Base-by-base conservation (phyloP, 306 rosid species). In the Ziziphus jujuba region DNA sequence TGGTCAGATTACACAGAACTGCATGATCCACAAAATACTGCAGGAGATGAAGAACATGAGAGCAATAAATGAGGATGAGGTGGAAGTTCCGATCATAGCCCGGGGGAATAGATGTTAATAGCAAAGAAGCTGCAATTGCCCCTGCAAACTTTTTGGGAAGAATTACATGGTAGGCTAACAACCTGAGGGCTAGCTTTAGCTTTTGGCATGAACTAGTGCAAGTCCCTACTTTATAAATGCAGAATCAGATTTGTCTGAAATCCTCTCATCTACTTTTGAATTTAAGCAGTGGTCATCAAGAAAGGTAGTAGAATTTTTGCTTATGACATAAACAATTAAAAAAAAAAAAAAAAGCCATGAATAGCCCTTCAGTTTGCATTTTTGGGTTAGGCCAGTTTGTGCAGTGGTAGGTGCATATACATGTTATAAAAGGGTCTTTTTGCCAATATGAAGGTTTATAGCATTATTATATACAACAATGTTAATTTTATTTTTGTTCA, bases 21-120 rank as follows among this genome's bases (percentile, higher is more conserved):
- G 28, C 7, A 10, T 62, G 7, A 54, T 77, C 56, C 54, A 66
- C 28, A 71, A 72, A 56, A 25, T 67, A 1, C 22, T 61, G 23
- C 74, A 61, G 74, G 82, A 72, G 55, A 43, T 72, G 56, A 38
- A 70, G 58, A 48, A 23, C 33, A 76, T 72, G 22, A 40, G 7
- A 31, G 21, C 68, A 34, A 55, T 23, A 22, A 47, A 72, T 22
- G 43, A 36, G 51, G 44, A 23, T 14, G 65, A 9, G 20, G 50
- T 24, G 22, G 67, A 36, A 6, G 72, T 54, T 3, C 17, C 58
- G 19, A 62, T 62, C 48, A 0, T 23, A 59, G 70, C 65, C 7
- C 25, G 74, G 20, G 20, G 31, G 69, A 60, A 40, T 35, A 35
- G 44, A 22, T 47, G 65, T 28, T 28, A 40, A 56, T 9, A 12